A percentile compares a stretch with the other conserved stretches of the same genome.
These are phyloP conservation scores for Suhomyces xylopsoci DNA, from an alignment of 805 yeast species.

Conservation along the genomic window DNA sequence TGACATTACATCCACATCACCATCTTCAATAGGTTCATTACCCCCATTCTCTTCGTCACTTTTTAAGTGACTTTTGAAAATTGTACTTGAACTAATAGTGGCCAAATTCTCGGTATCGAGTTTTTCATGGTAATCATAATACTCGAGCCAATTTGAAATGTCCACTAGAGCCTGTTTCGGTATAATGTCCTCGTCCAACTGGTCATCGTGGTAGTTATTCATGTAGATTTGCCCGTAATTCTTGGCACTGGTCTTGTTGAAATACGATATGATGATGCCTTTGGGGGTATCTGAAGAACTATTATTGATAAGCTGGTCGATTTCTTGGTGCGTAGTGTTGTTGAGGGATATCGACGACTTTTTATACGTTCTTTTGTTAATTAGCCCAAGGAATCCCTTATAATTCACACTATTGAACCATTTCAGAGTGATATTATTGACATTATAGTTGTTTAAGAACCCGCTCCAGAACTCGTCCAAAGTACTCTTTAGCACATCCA, in stretches of 20 bases:
- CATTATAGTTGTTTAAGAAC: constrained; percentile 25
- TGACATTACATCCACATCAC: constrained; percentile 4
- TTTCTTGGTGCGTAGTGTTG: constrained; percentile 13
- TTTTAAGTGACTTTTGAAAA: background rate
- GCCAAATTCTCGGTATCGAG: constrained; percentile 16
- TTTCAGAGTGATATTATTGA: constrained; percentile 13
- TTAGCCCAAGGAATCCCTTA: constrained; percentile 34
- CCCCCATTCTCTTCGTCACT: no score
- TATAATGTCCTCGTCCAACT: constrained; percentile 6
- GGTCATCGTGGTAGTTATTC: constrained; percentile 6
- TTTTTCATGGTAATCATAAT: constrained; percentile 25
- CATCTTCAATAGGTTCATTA: constrained; percentile 5
- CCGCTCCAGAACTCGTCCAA: constrained; percentile 28
- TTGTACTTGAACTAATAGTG: background rate
- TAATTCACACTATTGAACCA: constrained; percentile 39
- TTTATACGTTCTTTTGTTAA: constrained; percentile 20
- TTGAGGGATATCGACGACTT: constrained; percentile 25
- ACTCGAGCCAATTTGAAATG: constrained; percentile 32
- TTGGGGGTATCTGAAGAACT: background rate
- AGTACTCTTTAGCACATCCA: constrained; percentile 12
- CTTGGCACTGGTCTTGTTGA: constrained; percentile 25
- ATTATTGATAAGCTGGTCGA: constrained; percentile 14
- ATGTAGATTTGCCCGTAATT: constrained; percentile 30
- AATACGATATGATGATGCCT: constrained; percentile 29
- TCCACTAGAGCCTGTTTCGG: constrained; percentile 15